Evolutionary conservation across 768 basidiomycete genomes (phyloP), one percentile per base, ranked within the genome.

Genomic region (Podaxis carcinomalis): DNA sequence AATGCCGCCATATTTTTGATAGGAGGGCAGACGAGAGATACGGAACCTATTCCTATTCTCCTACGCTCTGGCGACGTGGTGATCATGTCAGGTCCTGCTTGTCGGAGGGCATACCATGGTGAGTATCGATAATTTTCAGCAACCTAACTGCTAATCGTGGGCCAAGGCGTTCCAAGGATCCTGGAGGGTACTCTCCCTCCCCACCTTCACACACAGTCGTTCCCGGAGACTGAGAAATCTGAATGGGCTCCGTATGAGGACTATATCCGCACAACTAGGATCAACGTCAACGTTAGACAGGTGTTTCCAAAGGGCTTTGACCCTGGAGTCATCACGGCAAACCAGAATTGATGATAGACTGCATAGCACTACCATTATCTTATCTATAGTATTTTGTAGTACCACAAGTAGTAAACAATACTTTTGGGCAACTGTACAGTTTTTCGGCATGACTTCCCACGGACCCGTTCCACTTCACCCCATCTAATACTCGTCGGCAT

Each of bases 281-380:
- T 98, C 68, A 98, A 98, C 69, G 79, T 98, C 59, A 98, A 98
- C 66, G 92, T 93, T 6, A 79, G 96, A 57, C 94, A 97, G 70
- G 90, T 92, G 5, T 92, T 92, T 69, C 89, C 90, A 1, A 88
- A 82, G 68, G 87, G 83, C 2, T 92, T 90, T 62, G 67, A 76
- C 40, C 77, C 77, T 36, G 64, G 42, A n/a, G 44, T 14, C 16
- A 25, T 28, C 11, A 16, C 11, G 19, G 4, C 32, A 14, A 57
- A 21, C 35, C 16, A 32, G 35, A 13, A 42, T 56, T 25, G 11
- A 40, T 6, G 40, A 42, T 42, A n/a, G 40, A 42, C 44, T 56
- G 32, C 25, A 27, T 27, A 27, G 5, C 27, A 27, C 40, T 1
- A 3, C 9, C 6, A 1, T 56, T 60, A 21, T 52, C 56, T 50